phyloP scores from a whole-genome alignment of 768 basidiomycete species.

The Kwoniella bestiolae region DNA sequence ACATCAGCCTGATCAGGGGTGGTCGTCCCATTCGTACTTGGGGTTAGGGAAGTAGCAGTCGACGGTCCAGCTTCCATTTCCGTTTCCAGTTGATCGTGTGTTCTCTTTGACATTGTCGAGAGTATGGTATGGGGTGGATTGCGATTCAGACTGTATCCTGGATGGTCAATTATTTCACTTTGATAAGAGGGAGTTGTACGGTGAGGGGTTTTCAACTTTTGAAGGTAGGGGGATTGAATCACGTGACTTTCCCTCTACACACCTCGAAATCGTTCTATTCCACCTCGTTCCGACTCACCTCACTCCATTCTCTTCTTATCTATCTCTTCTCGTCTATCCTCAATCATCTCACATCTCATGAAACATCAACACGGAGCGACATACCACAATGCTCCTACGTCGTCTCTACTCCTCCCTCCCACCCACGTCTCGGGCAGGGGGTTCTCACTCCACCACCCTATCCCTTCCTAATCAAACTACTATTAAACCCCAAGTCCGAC shows the following conservation, averaged over 20 bases:
- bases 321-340: not conserved
- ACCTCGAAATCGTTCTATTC: constrained; percentile 9
- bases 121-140: not conserved
- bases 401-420: constrained; percentile 39
- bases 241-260: not conserved
- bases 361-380: not conserved
- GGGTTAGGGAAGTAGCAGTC: constrained; percentile 1
- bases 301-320: not conserved
- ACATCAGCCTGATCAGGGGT: constrained; percentile 10
- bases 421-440: constrained; percentile 13
- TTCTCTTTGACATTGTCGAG: constrained; percentile 17
- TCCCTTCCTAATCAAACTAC: not conserved
- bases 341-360: constrained; percentile 1
- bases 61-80: constrained; percentile 20
- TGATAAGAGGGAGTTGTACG: not conserved
- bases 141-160: not conserved
- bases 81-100: constrained; percentile 16
- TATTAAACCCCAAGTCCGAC: constrained; percentile 18
- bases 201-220: not conserved
- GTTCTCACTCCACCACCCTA: not conserved
- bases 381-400: constrained; percentile 28
- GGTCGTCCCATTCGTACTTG: not conserved
- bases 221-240: not conserved
- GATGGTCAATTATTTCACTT: not conserved
- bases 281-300: constrained; percentile 6